Evolutionary conservation across 306 rosid genomes (phyloP).

Genomic region (Styphnolobium japonicum): DNA sequence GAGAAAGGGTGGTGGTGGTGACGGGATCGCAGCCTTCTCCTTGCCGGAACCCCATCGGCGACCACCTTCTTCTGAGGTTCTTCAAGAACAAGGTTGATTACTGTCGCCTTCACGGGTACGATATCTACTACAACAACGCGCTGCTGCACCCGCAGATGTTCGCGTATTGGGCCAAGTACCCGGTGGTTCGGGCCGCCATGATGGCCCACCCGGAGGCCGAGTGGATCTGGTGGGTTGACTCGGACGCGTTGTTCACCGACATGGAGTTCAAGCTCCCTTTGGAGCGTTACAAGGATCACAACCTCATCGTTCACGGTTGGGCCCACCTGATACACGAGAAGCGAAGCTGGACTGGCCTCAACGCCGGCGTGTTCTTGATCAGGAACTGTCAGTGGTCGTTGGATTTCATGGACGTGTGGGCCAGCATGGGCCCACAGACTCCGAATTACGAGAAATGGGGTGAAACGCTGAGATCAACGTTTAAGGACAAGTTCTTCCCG

Average conservation of each 20-base stretch:
- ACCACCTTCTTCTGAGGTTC: slow-evolving; percentile 57
- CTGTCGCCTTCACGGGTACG: slow-evolving; percentile 68
- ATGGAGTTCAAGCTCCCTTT: slow-evolving; percentile 78
- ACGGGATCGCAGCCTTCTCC: slow-evolving; percentile 81
- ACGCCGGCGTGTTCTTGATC: slow-evolving; percentile 84
- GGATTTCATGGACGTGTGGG: slow-evolving; percentile 77
- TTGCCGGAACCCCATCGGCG: slow-evolving; percentile 74
- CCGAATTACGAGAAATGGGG: slow-evolving; percentile 78
- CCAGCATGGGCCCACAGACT: slow-evolving; percentile 83
- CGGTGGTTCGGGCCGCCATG: slow-evolving; percentile 75
- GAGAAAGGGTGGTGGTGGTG: slow-evolving; percentile 38
- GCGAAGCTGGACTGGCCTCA: slow-evolving; percentile 88
- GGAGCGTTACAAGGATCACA: slow-evolving; percentile 55
- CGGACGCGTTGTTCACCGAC: slow-evolving; percentile 86
- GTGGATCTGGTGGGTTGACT: slow-evolving; percentile 99
- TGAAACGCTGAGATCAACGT: slow-evolving; percentile 37
- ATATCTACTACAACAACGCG: slow-evolving; percentile 69
- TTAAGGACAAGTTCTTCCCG: slow-evolving; percentile 72
- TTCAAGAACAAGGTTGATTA: slow-evolving; percentile 90
- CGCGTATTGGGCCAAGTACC: slow-evolving; percentile 78
- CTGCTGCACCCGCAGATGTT: slow-evolving; percentile 66
- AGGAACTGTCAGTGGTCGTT: slow-evolving; percentile 89
- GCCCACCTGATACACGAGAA: slow-evolving; percentile 46
- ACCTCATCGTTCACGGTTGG: slow-evolving; percentile 83
- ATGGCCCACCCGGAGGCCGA: slow-evolving; percentile 91